Evolutionary conservation across 805 yeast species (phyloP).

Genomic region (Nakazawaea ambrosiae): DNA sequence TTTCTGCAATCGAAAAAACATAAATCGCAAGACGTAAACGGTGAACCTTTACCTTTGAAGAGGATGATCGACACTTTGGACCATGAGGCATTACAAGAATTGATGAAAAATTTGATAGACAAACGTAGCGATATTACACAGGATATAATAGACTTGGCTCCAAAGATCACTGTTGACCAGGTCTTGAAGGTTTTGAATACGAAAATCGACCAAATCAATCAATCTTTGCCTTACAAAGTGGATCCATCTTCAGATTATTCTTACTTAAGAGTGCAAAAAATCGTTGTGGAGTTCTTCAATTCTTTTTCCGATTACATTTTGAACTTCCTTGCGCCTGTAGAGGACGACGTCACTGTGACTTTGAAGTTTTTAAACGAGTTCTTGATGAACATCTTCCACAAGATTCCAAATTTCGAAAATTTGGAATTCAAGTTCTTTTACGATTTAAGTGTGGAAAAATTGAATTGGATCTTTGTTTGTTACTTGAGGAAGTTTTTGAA

Average conservation of each 20-base stretch:
- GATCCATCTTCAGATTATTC: constrained; percentile 71
- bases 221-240: constrained; percentile 67
- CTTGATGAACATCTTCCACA: constrained; percentile 52
- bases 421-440: constrained; percentile 43
- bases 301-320: constrained; percentile 71
- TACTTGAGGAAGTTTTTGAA: constrained; percentile 19
- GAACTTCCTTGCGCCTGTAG: constrained; percentile 67
- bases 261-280: constrained; percentile 62
- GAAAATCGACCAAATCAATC: constrained; percentile 37
- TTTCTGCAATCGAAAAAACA: constrained; percentile 15
- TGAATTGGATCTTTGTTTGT: constrained; percentile 23
- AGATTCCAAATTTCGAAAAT: constrained; percentile 60
- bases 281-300: constrained; percentile 59
- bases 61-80: constrained; percentile 67
- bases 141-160: constrained; percentile 45
- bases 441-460: constrained; percentile 25
- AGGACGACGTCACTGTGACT: constrained; percentile 43
- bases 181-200: constrained; percentile 42
- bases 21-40: constrained; percentile 39
- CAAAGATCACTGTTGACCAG: constrained; percentile 48
- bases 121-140: constrained; percentile 55
- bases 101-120: constrained; percentile 46
- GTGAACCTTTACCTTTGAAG: constrained; percentile 54
- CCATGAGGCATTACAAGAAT: constrained; percentile 41
- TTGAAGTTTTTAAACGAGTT: constrained; percentile 54